These are phyloP conservation scores for Deinandra increscens DNA, from an alignment of 129 eudicot species.

Conservation along the genomic window DNA sequence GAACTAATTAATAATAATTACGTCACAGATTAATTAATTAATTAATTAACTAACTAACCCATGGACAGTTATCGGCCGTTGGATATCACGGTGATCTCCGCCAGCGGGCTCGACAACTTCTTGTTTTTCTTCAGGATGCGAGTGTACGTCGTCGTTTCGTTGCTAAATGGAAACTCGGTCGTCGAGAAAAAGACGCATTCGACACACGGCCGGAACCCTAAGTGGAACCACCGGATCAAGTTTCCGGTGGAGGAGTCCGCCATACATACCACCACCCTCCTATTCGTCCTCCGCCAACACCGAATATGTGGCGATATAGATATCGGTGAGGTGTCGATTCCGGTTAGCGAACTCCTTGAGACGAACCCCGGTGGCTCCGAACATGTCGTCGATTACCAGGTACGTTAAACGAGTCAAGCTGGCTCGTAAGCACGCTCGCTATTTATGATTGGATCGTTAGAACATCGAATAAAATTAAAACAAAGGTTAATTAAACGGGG, in stretches of 20 bases:
- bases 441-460: no score
- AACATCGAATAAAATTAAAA: no score
- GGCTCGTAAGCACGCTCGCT: no score
- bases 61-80: conserved; percentile 45
- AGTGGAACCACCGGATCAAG: conserved; percentile 44
- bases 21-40: no score
- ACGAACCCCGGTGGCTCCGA: conserved; percentile 17
- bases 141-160: conserved; percentile 40
- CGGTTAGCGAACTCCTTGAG: conserved; percentile 39
- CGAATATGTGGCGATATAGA: conserved; percentile 32
- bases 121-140: conserved; percentile 31
- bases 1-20: no score
- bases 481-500: no score
- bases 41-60: no score
- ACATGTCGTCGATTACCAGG: conserved; percentile 36
- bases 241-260: conserved; percentile 46
- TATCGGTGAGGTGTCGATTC: conserved; percentile 47
- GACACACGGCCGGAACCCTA: conserved; percentile 32
- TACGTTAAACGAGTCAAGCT: neutral
- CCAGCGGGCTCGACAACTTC: conserved; percentile 35
- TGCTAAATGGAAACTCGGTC: conserved; percentile 34
- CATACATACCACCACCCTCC: conserved; percentile 31
- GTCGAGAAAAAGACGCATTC: conserved; percentile 40
- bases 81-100: conserved; percentile 47
- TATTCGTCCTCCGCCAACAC: conserved; percentile 35